phyloP scores from a whole-genome alignment of 805 yeast species.

The Ogataea methanolica region DNA sequence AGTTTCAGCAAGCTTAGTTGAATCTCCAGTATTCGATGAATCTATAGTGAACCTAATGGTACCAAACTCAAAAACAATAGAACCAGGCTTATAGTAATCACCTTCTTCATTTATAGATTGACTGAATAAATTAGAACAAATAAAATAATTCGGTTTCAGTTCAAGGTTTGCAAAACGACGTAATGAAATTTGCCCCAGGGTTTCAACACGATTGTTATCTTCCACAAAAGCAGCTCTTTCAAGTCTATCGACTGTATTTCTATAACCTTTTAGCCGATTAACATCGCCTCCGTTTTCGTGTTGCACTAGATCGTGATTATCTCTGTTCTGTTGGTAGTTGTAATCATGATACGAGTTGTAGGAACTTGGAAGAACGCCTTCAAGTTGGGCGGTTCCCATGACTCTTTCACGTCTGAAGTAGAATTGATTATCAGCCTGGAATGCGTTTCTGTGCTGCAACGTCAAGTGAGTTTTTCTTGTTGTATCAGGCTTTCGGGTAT shows the following conservation, averaged over 20 bases:
- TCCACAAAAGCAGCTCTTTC: background rate
- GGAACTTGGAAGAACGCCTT: constrained; percentile 6
- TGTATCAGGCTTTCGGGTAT: too few relatives aligned
- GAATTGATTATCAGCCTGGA: constrained; percentile 9
- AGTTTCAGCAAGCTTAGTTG: constrained; percentile 8
- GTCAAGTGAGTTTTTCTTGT: background rate
- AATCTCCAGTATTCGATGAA: constrained; percentile 5
- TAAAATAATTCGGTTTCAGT: constrained; percentile 11
- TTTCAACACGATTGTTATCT: background rate
- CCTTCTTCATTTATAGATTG: constrained; percentile 16
- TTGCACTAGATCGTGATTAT: too few relatives aligned
- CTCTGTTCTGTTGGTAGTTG: background rate
- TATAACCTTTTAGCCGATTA: background rate
- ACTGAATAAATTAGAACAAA: constrained; percentile 12
- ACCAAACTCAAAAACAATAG: constrained; percentile 13
- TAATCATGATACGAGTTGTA: background rate
- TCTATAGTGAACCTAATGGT: constrained; percentile 11
- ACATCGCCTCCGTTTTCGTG: too few relatives aligned
- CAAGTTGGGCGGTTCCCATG: constrained; percentile 27
- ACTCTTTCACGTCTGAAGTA: constrained; percentile 19
- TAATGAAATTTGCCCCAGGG: constrained; percentile 3
- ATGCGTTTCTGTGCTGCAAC: background rate
- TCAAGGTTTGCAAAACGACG: constrained; percentile 5
- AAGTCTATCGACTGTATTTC: background rate
- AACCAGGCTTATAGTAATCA: constrained; percentile 9